Base-by-base conservation (phyloP, 306 rosid species). In the Glycine tomentella region DNA sequence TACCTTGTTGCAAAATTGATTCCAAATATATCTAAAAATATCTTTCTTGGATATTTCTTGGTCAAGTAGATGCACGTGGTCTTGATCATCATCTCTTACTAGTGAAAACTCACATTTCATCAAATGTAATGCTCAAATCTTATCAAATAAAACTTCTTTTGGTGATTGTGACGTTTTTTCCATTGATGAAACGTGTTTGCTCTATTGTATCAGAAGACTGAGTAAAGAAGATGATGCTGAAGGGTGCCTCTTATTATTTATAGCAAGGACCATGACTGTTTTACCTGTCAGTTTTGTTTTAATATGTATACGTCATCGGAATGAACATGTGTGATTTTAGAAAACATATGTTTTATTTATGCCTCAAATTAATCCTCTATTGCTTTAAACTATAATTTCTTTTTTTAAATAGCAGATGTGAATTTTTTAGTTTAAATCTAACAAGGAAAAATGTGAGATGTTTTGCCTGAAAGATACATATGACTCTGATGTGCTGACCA, bases 181-280 rank as follows among this genome's bases (percentile, higher is more conserved):
- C 25, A 66, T 73, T 72, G 62, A 16, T 51, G 49, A 67, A 66
- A 33, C 49, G 73, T 34, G 58, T 62, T 74, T 62, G 82, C 9
- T 74, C 13, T 45, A 44, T 69, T 42, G 42, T 36, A 73, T 75
- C 58, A 12, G n/a, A n/a, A n/a, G 45, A 51, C 69, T 16, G 36
- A 25, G 50, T 20, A 3, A 10, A 74, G 71, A 55, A 62, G 56
- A 17, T 53, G 45, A 48, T 57, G 78, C 72, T 79, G 77, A 70
- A 12, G 52, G 69, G 55, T 59, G 52, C 59, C 42, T 69, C 82
- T 62, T 15, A 49, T 14, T 53, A 6, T 71, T 62, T 11, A 34
- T 5, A 34, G 46, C 36, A 15, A 67, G 12, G 50, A 10, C 49
- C 25, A 49, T 13, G 53, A 16, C 48, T 15, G 6, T 44, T 75